Evolutionary conservation across 352 stramenopile species (phyloP).

Genomic region (Plasmopara viticola): DNA sequence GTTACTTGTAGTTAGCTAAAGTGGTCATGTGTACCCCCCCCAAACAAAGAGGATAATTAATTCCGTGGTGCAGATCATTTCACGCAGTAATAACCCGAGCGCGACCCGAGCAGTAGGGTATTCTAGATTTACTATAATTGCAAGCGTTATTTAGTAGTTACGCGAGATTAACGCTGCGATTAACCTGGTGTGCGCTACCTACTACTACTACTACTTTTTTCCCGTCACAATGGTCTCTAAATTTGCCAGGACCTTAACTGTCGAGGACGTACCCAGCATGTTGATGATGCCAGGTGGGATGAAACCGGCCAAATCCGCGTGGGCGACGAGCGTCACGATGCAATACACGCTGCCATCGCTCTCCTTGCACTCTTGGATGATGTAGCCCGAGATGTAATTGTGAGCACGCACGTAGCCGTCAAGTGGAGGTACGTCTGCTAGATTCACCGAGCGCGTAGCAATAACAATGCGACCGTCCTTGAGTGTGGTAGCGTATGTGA

Average conservation of each 20-base stretch:
- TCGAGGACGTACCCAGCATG: slow-evolving; percentile 81
- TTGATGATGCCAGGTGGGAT: slow-evolving; percentile 77
- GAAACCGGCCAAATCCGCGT: slow-evolving; percentile 72
- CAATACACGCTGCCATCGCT: slow-evolving; percentile 45
- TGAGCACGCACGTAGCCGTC: slow-evolving; percentile 61
- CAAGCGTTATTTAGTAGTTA: too few relatives aligned
- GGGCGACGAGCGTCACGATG: slow-evolving; percentile 66
- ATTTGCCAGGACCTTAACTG: slow-evolving; percentile 71
- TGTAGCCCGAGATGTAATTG: slow-evolving; percentile 72
- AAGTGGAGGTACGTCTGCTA: slow-evolving; percentile 37
- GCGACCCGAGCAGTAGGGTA: too few relatives aligned
- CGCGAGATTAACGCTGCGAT: background rate
- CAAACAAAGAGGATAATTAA: too few relatives aligned
- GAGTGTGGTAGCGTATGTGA: slow-evolving; percentile 51
- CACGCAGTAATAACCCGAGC: too few relatives aligned
- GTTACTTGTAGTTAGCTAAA: too few relatives aligned
- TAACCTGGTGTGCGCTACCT: slow-evolving; percentile 6
- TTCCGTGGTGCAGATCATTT: too few relatives aligned
- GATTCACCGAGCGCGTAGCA: slow-evolving; percentile 53
- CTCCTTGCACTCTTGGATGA: slow-evolving; percentile 57
- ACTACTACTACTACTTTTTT: slow-evolving; percentile 11
- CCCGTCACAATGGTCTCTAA: slow-evolving; percentile 43
- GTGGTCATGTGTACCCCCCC: too few relatives aligned
- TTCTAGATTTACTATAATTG: too few relatives aligned
- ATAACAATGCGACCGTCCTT: slow-evolving; percentile 54